These are phyloP conservation scores for Pichia californica DNA, from an alignment of 805 yeast species.

Conservation along the genomic window DNA sequence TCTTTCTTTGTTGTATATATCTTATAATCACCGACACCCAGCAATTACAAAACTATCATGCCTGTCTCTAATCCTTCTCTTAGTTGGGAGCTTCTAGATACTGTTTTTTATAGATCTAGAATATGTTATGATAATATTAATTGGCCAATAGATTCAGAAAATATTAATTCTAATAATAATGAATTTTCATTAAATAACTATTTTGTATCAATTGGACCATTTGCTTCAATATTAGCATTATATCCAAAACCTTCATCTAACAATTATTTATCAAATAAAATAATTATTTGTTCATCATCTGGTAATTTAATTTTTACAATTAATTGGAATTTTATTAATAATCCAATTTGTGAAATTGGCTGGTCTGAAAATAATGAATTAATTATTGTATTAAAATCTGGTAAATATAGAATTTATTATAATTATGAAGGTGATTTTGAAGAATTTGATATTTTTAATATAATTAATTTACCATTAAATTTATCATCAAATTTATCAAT, in stretches of 20 bases:
- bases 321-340: conserved; percentile 44
- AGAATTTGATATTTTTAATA: conserved; percentile 40
- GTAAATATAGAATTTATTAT: conserved; percentile 49
- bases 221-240: conserved; percentile 51
- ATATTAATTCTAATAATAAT: conserved; percentile 11
- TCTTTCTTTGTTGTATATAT: too few relatives aligned
- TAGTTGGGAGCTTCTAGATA: conserved; percentile 72
- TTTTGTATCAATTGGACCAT: conserved; percentile 43
- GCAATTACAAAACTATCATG: too few relatives aligned
- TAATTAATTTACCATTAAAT: too few relatives aligned
- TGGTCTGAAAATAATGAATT: conserved; percentile 51
- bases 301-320: conserved; percentile 27
- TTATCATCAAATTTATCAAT: neutral
- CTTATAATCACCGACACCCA: too few relatives aligned
- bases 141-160: conserved; percentile 35
- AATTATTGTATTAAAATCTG: conserved; percentile 46
- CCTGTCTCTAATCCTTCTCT: conserved; percentile 27
- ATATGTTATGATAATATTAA: conserved; percentile 45
- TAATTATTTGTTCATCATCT: conserved; percentile 31
- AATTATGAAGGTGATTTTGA: conserved; percentile 65
- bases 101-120: conserved; percentile 59
- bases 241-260: conserved; percentile 26
- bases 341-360: conserved; percentile 42
- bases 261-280: conserved; percentile 8
- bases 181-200: conserved; percentile 14